A percentile compares a stretch with the other conserved stretches of the same genome.
phyloP scores from a whole-genome alignment of 1,139 yeast genomes.

The Arxiozyma slooffiae region DNA sequence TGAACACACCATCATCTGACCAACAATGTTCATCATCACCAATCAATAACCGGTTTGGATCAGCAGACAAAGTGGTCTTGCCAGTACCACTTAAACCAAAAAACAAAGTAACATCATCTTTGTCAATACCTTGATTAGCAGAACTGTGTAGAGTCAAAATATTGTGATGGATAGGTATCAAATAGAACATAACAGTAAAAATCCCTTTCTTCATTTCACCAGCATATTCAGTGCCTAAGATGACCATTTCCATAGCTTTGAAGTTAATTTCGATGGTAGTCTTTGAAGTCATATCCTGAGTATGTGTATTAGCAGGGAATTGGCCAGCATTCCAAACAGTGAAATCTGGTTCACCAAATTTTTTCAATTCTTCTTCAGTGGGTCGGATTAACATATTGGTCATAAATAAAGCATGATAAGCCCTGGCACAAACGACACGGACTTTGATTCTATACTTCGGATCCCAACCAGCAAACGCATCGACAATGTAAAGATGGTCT shows the following conservation, averaged over 20 bases:
- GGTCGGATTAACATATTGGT: constrained; percentile 97
- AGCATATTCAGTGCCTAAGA: constrained; percentile 96
- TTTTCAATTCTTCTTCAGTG: constrained; percentile 73
- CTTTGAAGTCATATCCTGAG: constrained; percentile 94
- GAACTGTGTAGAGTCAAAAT: constrained; percentile 93
- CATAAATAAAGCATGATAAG: constrained; percentile 97
- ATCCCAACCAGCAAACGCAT: constrained; percentile 98
- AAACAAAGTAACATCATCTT: constrained; percentile 71
- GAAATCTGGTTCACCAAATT: constrained; percentile 96
- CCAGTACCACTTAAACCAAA: constrained; percentile 98
- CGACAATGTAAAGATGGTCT: constrained; percentile 88
- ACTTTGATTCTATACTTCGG: constrained; percentile 96
- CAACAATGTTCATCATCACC: constrained; percentile 99
- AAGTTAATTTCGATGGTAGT: constrained; percentile 95
- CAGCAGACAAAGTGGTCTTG: constrained; percentile 94
- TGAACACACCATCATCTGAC: constrained; percentile 97
- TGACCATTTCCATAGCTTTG: constrained; percentile 97
- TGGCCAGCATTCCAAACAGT: constrained; percentile 98
- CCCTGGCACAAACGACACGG: constrained; percentile 95
- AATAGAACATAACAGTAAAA: constrained; percentile 96
- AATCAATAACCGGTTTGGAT: constrained; percentile 84
- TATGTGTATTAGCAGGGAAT: constrained; percentile 95
- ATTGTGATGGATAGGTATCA: constrained; percentile 91
- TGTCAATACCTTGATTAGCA: constrained; percentile 73
- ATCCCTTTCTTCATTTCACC: constrained; percentile 99